A percentile compares a stretch with the other conserved stretches of the same genome.
Conservation (phyloP, 768 basidiomycete genomes). For the Suillus subalutaceus region DNA sequence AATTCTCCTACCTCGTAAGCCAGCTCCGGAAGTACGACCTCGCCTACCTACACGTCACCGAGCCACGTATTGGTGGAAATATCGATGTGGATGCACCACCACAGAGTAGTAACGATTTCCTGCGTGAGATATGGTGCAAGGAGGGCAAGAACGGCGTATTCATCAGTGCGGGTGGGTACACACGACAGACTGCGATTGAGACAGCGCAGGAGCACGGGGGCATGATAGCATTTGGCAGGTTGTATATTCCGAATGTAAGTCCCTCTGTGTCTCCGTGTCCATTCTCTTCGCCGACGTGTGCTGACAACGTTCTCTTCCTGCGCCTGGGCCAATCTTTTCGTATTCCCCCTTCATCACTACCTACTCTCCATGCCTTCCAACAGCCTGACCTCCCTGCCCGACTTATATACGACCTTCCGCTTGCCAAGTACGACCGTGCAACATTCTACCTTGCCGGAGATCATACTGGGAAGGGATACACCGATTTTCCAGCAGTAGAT, state of each 20-base stretch:
- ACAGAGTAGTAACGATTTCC: constrained; percentile 27
- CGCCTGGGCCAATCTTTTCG: neutral
- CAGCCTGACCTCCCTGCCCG: constrained; percentile 40
- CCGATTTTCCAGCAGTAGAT: constrained; percentile 33
- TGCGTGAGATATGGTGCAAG: constrained; percentile 30
- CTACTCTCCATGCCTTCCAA: neutral
- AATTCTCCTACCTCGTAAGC: constrained; percentile 37
- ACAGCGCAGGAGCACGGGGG: constrained; percentile 7
- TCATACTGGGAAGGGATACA: constrained; percentile 31
- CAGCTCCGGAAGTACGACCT: constrained; percentile 30
- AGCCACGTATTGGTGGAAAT: constrained; percentile 30
- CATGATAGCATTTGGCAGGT: constrained; percentile 11
- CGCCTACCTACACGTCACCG: constrained; percentile 46
- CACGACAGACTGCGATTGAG: constrained; percentile 4
- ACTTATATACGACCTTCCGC: constrained; percentile 28
- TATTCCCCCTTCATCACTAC: neutral
- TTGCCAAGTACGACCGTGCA: constrained; percentile 28
- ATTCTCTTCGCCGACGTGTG: neutral
- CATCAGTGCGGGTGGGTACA: constrained; percentile 10
- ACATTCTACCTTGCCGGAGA: constrained; percentile 32
- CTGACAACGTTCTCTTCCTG: neutral
- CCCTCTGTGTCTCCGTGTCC: neutral
- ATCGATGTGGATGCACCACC: constrained; percentile 9
- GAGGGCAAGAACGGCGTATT: constrained; percentile 7
- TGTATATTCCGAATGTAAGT: constrained; percentile 9